Evolutionary conservation across 495 filamentous ascomycete species (phyloP).

Genomic region (Thermothielavioides terrestris): DNA sequence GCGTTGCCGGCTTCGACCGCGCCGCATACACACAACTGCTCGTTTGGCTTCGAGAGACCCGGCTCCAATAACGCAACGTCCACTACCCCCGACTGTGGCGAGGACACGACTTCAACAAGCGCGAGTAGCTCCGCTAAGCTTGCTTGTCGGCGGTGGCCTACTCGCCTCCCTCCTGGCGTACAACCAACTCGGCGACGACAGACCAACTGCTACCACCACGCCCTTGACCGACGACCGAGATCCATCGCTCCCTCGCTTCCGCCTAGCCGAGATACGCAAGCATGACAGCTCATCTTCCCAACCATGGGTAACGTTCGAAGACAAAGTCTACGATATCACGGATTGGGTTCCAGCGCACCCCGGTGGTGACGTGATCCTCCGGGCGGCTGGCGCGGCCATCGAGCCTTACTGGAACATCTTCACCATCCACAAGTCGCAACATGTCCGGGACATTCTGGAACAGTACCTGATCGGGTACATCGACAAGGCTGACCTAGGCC

Average conservation of each 20-base stretch:
- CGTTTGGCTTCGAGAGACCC: background rate
- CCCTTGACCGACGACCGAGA: slow-evolving; percentile 22
- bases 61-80: background rate
- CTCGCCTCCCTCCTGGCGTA: slow-evolving; percentile 16
- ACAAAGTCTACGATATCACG: slow-evolving; percentile 53
- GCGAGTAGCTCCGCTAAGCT: slow-evolving; percentile 13
- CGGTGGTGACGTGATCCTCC: slow-evolving; percentile 51
- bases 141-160: slow-evolving; percentile 20
- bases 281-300: slow-evolving; percentile 38
- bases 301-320: slow-evolving; percentile 45
- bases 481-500: slow-evolving; percentile 42
- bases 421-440: slow-evolving; percentile 48
- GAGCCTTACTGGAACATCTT: slow-evolving; percentile 60
- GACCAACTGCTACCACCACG: background rate
- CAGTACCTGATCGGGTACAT: slow-evolving; percentile 48
- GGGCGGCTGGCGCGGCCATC: slow-evolving; percentile 46
- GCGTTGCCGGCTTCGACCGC: background rate
- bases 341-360: slow-evolving; percentile 51
- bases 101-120: background rate
- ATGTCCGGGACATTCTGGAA: slow-evolving; percentile 50
- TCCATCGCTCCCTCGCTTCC: slow-evolving; percentile 34
- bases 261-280: slow-evolving; percentile 39
- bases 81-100: background rate
- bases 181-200: slow-evolving; percentile 10
- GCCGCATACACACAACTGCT: slow-evolving; percentile 1